Evolutionary conservation across 495 filamentous ascomycete species (phyloP).

Genomic region (Penicillium atrosanguineum): DNA sequence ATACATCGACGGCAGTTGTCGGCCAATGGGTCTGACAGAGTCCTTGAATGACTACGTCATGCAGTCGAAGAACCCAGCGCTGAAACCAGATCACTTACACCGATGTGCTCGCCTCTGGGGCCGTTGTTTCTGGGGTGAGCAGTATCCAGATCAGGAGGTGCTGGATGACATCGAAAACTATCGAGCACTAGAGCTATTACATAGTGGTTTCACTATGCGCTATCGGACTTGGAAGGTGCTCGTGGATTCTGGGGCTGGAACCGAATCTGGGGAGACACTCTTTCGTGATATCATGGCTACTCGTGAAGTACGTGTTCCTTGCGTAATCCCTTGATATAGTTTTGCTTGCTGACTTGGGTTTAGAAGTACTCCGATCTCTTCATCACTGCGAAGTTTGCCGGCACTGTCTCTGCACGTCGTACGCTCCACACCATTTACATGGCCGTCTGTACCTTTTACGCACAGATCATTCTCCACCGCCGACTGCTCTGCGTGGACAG

Average conservation of each 20-base stretch:
- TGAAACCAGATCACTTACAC: constrained; percentile 40
- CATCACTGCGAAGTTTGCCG: constrained; percentile 41
- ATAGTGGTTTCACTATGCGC: constrained; percentile 33
- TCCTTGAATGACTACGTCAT: constrained; percentile 39
- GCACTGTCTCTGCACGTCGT: constrained; percentile 33
- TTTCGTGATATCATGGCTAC: constrained; percentile 32
- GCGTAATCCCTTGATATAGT: no score
- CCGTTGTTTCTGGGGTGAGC: constrained; percentile 42
- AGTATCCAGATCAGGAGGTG: constrained; percentile 46
- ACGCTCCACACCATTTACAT: constrained; percentile 48
- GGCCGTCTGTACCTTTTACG: constrained; percentile 45
- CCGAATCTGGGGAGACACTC: constrained; percentile 31
- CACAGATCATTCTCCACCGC: constrained; percentile 42
- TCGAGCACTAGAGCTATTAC: constrained; percentile 38
- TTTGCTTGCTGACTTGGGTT: background rate
- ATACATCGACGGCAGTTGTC: constrained; percentile 39
- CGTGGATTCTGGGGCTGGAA: constrained; percentile 28
- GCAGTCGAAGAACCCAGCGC: constrained; percentile 33
- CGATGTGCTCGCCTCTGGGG: constrained; percentile 42
- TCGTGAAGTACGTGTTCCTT: constrained; percentile 28
- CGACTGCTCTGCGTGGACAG: constrained; percentile 30
- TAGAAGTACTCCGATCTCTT: constrained; percentile 44
- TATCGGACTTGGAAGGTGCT: constrained; percentile 41
- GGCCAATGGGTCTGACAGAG: constrained; percentile 34
- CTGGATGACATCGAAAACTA: constrained; percentile 52